Percentiles rank a stretch among this genome's conserved stretches.
phyloP scores from a whole-genome alignment of 2,329 filamentous ascomycete species.

The Diplocarpon rosae region DNA sequence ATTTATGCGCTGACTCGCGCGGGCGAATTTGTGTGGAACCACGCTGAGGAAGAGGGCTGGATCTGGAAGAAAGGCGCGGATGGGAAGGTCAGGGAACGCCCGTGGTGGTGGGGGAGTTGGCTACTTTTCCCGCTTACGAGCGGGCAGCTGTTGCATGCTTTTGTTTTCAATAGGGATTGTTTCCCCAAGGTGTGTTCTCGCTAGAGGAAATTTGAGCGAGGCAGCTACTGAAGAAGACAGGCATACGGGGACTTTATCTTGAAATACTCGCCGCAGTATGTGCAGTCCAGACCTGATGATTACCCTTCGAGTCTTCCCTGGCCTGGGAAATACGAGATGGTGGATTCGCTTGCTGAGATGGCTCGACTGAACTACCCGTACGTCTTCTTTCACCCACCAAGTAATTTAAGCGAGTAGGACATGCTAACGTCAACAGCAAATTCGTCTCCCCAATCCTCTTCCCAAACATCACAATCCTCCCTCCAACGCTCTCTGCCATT shows the following conservation, averaged over 20 bases:
- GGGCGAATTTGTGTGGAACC: slow-evolving; percentile 79
- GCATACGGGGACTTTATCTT: slow-evolving; percentile 55
- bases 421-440: slow-evolving; percentile 36
- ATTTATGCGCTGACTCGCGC: slow-evolving; percentile 75
- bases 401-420: too few species aligned
- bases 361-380: slow-evolving; percentile 76
- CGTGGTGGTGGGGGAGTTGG: slow-evolving; percentile 81
- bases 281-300: slow-evolving; percentile 58
- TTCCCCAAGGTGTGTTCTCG: slow-evolving; percentile 44
- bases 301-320: slow-evolving; percentile 59
- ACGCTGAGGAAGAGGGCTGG: slow-evolving; percentile 62
- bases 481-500: slow-evolving; percentile 54
- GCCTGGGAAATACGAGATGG: slow-evolving; percentile 65
- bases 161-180: slow-evolving; percentile 67
- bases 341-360: slow-evolving; percentile 73
- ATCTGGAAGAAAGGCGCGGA: slow-evolving; percentile 45
- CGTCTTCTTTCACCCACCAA: slow-evolving; percentile 27
- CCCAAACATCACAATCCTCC: slow-evolving; percentile 57
- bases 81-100: slow-evolving; percentile 46
- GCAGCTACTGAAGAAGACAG: slow-evolving; percentile 12
- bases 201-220: neutral
- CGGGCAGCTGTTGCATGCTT: slow-evolving; percentile 66
- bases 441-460: slow-evolving; percentile 83
- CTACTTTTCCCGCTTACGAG: slow-evolving; percentile 65
- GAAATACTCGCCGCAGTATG: slow-evolving; percentile 64